A percentile compares a stretch with the other conserved stretches of the same genome.
Evolutionary conservation across 352 stramenopile species (phyloP).

Genomic region (Aphanomyces euteiches): DNA sequence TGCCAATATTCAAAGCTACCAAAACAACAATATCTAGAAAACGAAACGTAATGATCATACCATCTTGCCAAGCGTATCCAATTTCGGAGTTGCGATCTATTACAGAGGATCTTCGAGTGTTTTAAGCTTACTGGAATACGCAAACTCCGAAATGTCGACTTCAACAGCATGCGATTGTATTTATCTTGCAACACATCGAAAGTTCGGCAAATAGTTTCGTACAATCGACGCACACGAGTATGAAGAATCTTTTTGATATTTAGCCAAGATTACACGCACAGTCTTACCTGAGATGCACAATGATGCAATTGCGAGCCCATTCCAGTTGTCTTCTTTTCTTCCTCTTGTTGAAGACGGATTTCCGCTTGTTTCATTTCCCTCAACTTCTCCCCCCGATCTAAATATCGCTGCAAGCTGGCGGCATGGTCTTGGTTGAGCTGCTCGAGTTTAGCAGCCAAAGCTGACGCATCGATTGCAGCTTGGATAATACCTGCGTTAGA

Average conservation of each 20-base stretch:
- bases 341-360: slow-evolving; percentile 47
- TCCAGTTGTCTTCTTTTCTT: slow-evolving; percentile 44
- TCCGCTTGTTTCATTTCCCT: slow-evolving; percentile 42
- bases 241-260: slow-evolving; percentile 49
- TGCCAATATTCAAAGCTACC: slow-evolving; percentile 48
- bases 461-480: slow-evolving; percentile 37
- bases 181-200: slow-evolving; percentile 52
- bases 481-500: slow-evolving; percentile 35
- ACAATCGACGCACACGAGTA: slow-evolving; percentile 45
- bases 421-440: slow-evolving; percentile 38
- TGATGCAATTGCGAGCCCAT: slow-evolving; percentile 34
- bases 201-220: slow-evolving; percentile 60
- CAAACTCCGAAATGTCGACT: slow-evolving; percentile 55
- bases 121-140: slow-evolving; percentile 50
- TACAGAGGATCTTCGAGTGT: slow-evolving; percentile 43
- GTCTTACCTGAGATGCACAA: slow-evolving; percentile 17
- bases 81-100: slow-evolving; percentile 51
- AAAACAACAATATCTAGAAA: background rate
- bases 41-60: background rate
- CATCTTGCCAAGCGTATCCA: slow-evolving; percentile 56
- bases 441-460: slow-evolving; percentile 42
- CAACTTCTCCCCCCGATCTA: slow-evolving; percentile 41
- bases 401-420: slow-evolving; percentile 37
- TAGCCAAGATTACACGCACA: slow-evolving; percentile 38
- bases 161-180: slow-evolving; percentile 41